Evolutionary conservation across 2,329 filamentous ascomycete genomes (phyloP).

Genomic region (Dactylella cylindrospora): DNA sequence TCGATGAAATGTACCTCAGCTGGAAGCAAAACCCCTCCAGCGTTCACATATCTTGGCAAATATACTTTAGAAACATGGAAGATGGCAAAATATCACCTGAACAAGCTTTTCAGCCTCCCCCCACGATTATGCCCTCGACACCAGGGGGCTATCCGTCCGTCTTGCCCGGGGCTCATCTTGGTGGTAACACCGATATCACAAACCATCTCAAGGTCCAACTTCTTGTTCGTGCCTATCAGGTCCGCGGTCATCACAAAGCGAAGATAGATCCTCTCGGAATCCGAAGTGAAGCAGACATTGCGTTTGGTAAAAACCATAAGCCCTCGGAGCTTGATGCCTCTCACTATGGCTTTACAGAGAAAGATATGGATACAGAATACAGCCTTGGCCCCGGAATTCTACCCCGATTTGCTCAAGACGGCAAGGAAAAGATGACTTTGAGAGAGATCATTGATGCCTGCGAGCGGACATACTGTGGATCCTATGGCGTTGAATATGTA

Average conservation of each 20-base stretch:
- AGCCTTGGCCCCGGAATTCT: slow-evolving; percentile 90
- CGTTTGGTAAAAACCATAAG: slow-evolving; percentile 80
- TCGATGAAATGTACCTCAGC: slow-evolving; percentile 99
- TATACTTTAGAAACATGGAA: slow-evolving; percentile 99
- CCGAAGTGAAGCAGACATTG: slow-evolving; percentile 68
- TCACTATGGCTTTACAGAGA: slow-evolving; percentile 92
- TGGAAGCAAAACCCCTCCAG: slow-evolving; percentile 93
- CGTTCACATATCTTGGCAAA: slow-evolving; percentile 97
- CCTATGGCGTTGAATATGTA: slow-evolving; percentile 98
- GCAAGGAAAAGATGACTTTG: slow-evolving; percentile 91
- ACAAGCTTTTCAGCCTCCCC: slow-evolving; percentile 93
- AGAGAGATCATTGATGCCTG: slow-evolving; percentile 90
- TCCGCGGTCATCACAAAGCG: slow-evolving; percentile 96
- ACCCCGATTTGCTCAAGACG: slow-evolving; percentile 85
- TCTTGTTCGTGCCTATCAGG: slow-evolving; percentile 94
- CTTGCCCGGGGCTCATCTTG: slow-evolving; percentile 68
- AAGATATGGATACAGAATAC: slow-evolving; percentile 90
- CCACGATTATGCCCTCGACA: slow-evolving; percentile 81
- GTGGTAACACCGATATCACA: slow-evolving; percentile 76
- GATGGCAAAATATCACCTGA: slow-evolving; percentile 96
- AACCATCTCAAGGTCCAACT: slow-evolving; percentile 99
- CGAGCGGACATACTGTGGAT: slow-evolving; percentile 93
- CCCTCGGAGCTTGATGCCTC: slow-evolving; percentile 91
- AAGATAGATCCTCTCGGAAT: slow-evolving; percentile 96
- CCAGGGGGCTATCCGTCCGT: slow-evolving; percentile 74